phyloP scores from a whole-genome alignment of 805 yeast genomes.

The Metschnikowia hibisci region DNA sequence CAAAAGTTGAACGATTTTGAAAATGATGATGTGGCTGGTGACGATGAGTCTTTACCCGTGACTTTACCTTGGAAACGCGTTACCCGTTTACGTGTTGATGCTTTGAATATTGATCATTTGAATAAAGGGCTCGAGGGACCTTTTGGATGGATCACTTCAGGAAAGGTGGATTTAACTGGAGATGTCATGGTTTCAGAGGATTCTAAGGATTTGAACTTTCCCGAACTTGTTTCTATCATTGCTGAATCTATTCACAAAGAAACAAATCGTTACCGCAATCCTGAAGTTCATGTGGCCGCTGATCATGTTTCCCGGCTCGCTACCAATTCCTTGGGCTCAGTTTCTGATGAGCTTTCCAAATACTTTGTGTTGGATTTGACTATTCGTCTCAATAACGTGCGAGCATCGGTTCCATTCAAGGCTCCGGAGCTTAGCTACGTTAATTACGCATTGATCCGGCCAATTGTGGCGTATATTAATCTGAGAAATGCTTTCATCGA shows the following conservation, averaged over 20 bases:
- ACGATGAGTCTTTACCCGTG: slow-evolving; percentile 10
- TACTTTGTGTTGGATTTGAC: slow-evolving; percentile 76
- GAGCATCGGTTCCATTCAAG: slow-evolving; percentile 85
- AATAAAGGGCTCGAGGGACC: slow-evolving; percentile 92
- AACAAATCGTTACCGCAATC: slow-evolving; percentile 41
- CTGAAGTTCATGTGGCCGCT: slow-evolving; percentile 26
- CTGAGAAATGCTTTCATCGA: slow-evolving; percentile 87
- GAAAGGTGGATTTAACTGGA: slow-evolving; percentile 90
- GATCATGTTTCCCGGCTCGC: slow-evolving; percentile 28
- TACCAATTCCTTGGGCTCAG: background rate
- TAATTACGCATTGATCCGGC: slow-evolving; percentile 87
- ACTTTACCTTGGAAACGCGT: slow-evolving; percentile 50
- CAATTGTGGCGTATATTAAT: slow-evolving; percentile 93
- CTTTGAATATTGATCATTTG: slow-evolving; percentile 80
- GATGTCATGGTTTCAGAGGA: slow-evolving; percentile 80
- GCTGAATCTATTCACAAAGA: slow-evolving; percentile 47
- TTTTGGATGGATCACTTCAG: slow-evolving; percentile 93
- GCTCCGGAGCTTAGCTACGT: slow-evolving; percentile 85
- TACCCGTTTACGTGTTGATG: slow-evolving; percentile 79
- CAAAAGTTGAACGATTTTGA: slow-evolving; percentile 54
- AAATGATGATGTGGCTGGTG: slow-evolving; percentile 12
- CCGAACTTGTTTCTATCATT: slow-evolving; percentile 48
- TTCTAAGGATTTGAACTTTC: slow-evolving; percentile 43
- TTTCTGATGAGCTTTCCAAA: slow-evolving; percentile 38
- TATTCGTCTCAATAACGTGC: slow-evolving; percentile 75